Evolutionary conservation across 1,139 yeast genomes (phyloP).

Genomic region (Kodamaea arcana): DNA sequence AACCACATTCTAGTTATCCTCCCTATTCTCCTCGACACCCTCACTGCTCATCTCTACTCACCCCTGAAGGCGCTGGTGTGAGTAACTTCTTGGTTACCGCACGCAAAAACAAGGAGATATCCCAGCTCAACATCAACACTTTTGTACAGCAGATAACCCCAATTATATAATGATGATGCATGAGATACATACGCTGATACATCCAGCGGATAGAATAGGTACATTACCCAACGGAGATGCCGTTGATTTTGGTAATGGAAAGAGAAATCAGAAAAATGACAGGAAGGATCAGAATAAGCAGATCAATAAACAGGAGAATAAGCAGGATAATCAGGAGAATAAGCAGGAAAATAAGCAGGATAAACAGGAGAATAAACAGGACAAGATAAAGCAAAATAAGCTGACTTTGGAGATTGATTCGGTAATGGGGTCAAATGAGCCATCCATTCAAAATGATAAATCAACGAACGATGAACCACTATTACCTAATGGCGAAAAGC

Average conservation of each 20-base stretch:
- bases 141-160: not conserved
- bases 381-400: not conserved
- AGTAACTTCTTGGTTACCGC: too few species aligned
- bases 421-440: not conserved
- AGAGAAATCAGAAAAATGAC: slow-evolving; percentile 1
- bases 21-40: too few species aligned
- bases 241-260: slow-evolving; percentile 28
- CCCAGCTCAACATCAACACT: not conserved
- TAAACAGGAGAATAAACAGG: not conserved
- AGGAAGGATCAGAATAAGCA: not conserved
- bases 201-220: slow-evolving; percentile 11
- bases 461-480: slow-evolving; percentile 3
- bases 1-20: too few species aligned
- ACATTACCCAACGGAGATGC: slow-evolving; percentile 39
- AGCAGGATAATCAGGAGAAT: not conserved
- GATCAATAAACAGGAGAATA: slow-evolving; percentile 3
- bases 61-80: too few species aligned
- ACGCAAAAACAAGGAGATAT: not conserved
- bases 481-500: slow-evolving; percentile 15
- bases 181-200: slow-evolving; percentile 31
- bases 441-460: not conserved
- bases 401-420: not conserved
- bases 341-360: too few species aligned
- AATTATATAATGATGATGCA: slow-evolving; percentile 33
- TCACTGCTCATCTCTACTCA: too few species aligned